Evolutionary conservation across 2,329 filamentous ascomycete genomes (phyloP).

Genomic region (Trichoderma lentiforme): DNA sequence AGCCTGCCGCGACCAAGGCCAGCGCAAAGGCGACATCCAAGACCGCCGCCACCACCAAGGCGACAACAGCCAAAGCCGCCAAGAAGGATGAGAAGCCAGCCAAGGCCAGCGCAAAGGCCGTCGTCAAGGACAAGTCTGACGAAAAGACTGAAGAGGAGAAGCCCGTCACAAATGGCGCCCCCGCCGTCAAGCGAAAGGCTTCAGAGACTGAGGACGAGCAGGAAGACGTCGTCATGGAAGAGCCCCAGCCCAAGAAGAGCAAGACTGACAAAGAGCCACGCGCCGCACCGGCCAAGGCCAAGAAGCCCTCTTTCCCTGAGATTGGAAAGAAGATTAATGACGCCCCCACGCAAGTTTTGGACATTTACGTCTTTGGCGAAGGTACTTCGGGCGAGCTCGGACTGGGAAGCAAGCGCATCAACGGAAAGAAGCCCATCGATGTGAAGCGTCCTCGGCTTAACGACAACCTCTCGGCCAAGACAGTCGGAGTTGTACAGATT

Average conservation of each 20-base stretch:
- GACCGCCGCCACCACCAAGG: constrained; percentile 25
- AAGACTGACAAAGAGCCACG: constrained; percentile 24
- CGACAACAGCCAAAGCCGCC: constrained; percentile 29
- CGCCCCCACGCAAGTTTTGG: constrained; percentile 23
- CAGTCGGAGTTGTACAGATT: constrained; percentile 72
- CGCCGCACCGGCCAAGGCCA: constrained; percentile 47
- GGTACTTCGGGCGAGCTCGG: constrained; percentile 19
- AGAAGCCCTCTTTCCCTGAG: constrained; percentile 42
- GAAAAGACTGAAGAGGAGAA: constrained; percentile 42
- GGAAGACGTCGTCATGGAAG: constrained; percentile 22
- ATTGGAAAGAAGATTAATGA: constrained; percentile 69
- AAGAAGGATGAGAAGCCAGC: constrained; percentile 21
- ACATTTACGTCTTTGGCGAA: constrained; percentile 21
- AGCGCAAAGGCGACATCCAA: constrained; percentile 18
- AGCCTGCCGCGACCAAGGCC: constrained; percentile 22
- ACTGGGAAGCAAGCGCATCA: constrained; percentile 45
- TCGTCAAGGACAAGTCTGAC: constrained; percentile 22
- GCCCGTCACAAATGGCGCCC: constrained; percentile 25
- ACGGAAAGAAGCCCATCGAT: constrained; percentile 61
- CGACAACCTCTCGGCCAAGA: constrained; percentile 58
- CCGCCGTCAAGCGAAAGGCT: constrained; percentile 29
- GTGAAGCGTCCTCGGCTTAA: constrained; percentile 82
- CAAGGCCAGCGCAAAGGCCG: constrained; percentile 26
- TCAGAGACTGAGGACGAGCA: constrained; percentile 28
- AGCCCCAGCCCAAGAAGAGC: constrained; percentile 26